Base-by-base conservation (phyloP, 768 basidiomycete species). In the Mycena vitilis region DNA sequence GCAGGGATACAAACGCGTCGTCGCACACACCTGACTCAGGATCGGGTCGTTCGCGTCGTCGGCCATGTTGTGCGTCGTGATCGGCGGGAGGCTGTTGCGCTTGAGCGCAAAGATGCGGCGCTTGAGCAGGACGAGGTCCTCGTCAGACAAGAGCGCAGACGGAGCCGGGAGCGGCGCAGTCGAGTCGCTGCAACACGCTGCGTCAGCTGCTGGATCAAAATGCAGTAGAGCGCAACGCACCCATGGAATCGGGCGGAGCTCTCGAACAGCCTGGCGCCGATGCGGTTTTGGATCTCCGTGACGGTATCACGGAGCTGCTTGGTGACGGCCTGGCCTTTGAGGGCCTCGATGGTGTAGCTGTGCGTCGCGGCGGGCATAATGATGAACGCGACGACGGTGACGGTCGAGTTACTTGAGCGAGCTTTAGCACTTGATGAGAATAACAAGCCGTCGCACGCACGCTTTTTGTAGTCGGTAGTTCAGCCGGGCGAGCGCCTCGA, bases 21-120 rank as follows among this genome's bases (percentile, higher is more conserved):
- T 5, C 22, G 12, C 30, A 34, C 69, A 3, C 25, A 71, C 66
- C 63, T 99, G 97, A 81, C 91, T 98, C 54, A 99, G 81, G 71
- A 99, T 94, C 8, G 98, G 98, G 76, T 99, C 98, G 73, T 81
- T 91, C 38, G 87, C 82, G 77, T 99, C 97, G 77, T 99, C 97
- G 25, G 87, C 89, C 98, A 99, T 99, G 81, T 99, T 99, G 83
- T 99, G 98, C 18, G 98, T 99, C n/a, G 92, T 92, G 49, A 99
- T 87, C 1, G 98, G 95, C 0, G 98, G 98, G n/a, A 96, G 88
- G 13, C 94, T 90, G 81, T 94, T 94, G 70, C 98, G 90, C 80
- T 95, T 97, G 66, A 99, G 88, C 8, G 98, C 98, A 76, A 98
- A 97, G 69, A 96, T 97, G 65, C 98, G 91, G 5, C 98, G 91